phyloP scores from a whole-genome alignment of 345 rosid genomes.

The Populus tremula region DNA sequence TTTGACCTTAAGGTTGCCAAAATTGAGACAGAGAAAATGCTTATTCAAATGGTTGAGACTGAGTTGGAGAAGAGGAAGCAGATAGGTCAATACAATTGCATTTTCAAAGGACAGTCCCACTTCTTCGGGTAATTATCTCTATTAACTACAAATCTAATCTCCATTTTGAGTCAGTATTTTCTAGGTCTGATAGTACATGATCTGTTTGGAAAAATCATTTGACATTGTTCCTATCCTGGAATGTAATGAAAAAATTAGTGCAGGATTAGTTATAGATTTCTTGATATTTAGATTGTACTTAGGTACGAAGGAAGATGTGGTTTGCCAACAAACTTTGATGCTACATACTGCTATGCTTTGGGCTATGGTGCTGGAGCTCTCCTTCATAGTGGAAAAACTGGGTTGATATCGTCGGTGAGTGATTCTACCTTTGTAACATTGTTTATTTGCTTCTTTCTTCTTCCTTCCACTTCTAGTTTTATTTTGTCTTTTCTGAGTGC shows the following conservation, averaged over 20 bases:
- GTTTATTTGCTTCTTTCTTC: not conserved
- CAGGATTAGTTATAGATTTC: not conserved
- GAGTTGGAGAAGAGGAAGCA: slow-evolving; percentile 84
- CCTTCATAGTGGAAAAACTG: slow-evolving; percentile 82
- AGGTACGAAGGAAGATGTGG: slow-evolving; percentile 99
- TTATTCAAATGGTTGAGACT: slow-evolving; percentile 94
- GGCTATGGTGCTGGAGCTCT: slow-evolving; percentile 90
- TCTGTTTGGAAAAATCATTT: not conserved
- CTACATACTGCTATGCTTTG: slow-evolving; percentile 86
- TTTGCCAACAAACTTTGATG: slow-evolving; percentile 89
- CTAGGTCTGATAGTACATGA: not conserved
- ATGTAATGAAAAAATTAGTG: not conserved
- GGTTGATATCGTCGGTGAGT: slow-evolving; percentile 81
- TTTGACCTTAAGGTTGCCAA: slow-evolving; percentile 64
- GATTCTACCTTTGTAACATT: slow-evolving; percentile 5
- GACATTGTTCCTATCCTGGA: not conserved
- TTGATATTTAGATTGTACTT: not conserved
- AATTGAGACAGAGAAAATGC: slow-evolving; percentile 98
- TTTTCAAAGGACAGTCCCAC: slow-evolving; percentile 86
- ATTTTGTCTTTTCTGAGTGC: not conserved
- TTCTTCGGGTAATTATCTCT: slow-evolving; percentile 70
- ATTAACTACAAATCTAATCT: not conserved
- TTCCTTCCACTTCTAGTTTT: not conserved
- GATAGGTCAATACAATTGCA: slow-evolving; percentile 56
- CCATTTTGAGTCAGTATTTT: not conserved